A percentile compares a stretch with the other conserved stretches of the same genome.
These are phyloP conservation scores for Globisporangium mamillatum DNA, from an alignment of 352 stramenopile genomes.

Conservation along the genomic window DNA sequence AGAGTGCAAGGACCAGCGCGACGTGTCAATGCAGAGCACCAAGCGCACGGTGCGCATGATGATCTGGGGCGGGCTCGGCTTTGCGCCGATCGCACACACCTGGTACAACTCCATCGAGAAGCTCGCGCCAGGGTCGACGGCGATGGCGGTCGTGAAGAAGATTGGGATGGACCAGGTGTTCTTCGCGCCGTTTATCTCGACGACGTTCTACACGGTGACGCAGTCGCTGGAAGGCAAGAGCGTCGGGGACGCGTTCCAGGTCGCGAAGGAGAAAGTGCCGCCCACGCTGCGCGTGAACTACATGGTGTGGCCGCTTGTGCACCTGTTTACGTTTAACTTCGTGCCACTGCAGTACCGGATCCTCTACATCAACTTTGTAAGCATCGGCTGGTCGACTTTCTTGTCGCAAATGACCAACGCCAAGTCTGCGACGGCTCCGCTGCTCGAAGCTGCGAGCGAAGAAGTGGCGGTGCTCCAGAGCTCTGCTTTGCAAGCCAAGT, in stretches of 20 bases:
- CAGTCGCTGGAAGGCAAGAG: slow-evolving; percentile 38
- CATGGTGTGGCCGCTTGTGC: slow-evolving; percentile 46
- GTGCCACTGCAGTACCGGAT: slow-evolving; percentile 50
- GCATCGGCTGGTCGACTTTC: slow-evolving; percentile 47
- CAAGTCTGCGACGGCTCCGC: slow-evolving; percentile 9
- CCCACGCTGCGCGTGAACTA: slow-evolving; percentile 42
- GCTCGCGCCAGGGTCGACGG: slow-evolving; percentile 27
- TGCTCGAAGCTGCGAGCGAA: not conserved
- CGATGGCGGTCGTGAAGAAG: slow-evolving; percentile 35
- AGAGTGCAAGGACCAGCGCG: not conserved
- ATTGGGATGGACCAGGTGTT: slow-evolving; percentile 43
- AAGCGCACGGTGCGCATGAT: slow-evolving; percentile 55
- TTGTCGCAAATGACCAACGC: slow-evolving; percentile 43
- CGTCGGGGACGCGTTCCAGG: slow-evolving; percentile 30
- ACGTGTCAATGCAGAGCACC: not conserved
- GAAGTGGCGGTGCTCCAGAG: slow-evolving; percentile 1
- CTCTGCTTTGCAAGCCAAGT: slow-evolving; percentile 7
- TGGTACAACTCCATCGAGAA: slow-evolving; percentile 87
- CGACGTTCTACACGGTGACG: slow-evolving; percentile 40
- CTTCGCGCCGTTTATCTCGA: slow-evolving; percentile 36
- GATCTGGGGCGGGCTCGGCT: slow-evolving; percentile 83
- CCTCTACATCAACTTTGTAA: slow-evolving; percentile 54
- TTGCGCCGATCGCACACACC: slow-evolving; percentile 87
- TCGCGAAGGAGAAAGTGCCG: slow-evolving; percentile 33
- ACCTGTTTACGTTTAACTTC: slow-evolving; percentile 47